phyloP scores from a whole-genome alignment of 352 stramenopile species.

The Phytophthora macrochlamydospora region DNA sequence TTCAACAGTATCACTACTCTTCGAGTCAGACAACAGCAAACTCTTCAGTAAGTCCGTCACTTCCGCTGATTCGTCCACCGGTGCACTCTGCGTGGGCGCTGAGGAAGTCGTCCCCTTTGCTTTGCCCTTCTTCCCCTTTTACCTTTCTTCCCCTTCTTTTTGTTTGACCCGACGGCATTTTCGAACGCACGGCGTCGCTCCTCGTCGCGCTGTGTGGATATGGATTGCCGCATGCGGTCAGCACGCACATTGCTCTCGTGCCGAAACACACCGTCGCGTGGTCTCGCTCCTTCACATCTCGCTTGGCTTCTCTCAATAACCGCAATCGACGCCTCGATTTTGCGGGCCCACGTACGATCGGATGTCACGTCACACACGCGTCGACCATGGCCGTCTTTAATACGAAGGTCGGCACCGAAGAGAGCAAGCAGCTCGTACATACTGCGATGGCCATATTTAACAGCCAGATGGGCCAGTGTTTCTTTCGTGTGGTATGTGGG shows the following conservation, averaged over 20 bases:
- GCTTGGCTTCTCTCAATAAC: constrained; percentile 12
- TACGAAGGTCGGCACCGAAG: constrained; percentile 23
- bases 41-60: background rate
- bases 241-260: constrained; percentile 3
- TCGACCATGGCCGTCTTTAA: constrained; percentile 20
- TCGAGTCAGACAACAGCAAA: background rate
- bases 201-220: constrained; percentile 2
- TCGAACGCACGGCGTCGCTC: constrained; percentile 4
- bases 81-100: background rate
- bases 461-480: constrained; percentile 31
- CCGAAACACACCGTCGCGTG: background rate
- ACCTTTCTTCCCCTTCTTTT: constrained; percentile 25
- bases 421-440: constrained; percentile 18
- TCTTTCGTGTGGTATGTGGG: constrained; percentile 31
- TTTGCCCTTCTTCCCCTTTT: constrained; percentile 15
- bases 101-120: background rate
- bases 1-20: background rate
- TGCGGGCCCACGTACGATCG: constrained; percentile 7
- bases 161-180: background rate
- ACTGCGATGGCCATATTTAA: constrained; percentile 22
- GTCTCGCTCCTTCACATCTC: constrained; percentile 1
- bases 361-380: constrained; percentile 25
- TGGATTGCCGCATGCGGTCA: background rate
- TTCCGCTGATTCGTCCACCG: background rate
- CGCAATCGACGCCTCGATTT: constrained; percentile 14